Conservation (phyloP, 345 rosid species). For the Ceriops decandra region DNA sequence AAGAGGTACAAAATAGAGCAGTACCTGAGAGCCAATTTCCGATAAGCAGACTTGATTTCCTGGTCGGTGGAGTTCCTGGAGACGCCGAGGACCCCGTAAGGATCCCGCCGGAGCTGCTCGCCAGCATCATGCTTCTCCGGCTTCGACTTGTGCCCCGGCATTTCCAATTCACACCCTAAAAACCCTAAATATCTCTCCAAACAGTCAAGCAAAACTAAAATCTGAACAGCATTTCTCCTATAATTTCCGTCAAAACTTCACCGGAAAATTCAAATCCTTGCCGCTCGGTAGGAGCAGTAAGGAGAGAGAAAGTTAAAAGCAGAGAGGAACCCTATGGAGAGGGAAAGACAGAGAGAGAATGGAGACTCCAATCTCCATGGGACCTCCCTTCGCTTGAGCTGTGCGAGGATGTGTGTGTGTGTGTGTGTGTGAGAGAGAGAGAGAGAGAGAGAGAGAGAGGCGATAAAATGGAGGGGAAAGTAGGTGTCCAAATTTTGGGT, state of each 20-base stretch:
- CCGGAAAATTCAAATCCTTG: not conserved
- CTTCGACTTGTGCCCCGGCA: constrained; percentile 28
- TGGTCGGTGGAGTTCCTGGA: constrained; percentile 78
- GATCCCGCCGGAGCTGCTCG: constrained; percentile 82
- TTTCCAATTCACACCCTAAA: constrained; percentile 11
- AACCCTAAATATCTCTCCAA: not conserved
- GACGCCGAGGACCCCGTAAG: constrained; percentile 83
- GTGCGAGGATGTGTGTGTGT: constrained; percentile 6
- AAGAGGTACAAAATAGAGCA: not conserved
- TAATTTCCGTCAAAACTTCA: not conserved
- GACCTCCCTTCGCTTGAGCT: constrained; percentile 6
- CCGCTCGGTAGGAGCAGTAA: not conserved
- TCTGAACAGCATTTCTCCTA: not conserved
- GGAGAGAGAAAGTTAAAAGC: not conserved
- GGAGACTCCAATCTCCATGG: constrained; percentile 4
- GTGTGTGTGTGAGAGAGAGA: not conserved
- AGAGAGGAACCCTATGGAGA: constrained; percentile 9
- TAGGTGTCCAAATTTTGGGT: not conserved
- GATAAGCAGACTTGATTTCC: constrained; percentile 84
- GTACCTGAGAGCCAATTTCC: constrained; percentile 95
- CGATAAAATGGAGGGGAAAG: constrained; percentile 18
- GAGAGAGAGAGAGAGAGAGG: constrained; percentile 10
- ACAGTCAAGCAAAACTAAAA: not conserved
- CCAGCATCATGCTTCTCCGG: constrained; percentile 59
- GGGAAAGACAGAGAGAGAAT: constrained; percentile 7